Conservation (phyloP, 306 rosid genomes). For the Dryas octopetala region DNA sequence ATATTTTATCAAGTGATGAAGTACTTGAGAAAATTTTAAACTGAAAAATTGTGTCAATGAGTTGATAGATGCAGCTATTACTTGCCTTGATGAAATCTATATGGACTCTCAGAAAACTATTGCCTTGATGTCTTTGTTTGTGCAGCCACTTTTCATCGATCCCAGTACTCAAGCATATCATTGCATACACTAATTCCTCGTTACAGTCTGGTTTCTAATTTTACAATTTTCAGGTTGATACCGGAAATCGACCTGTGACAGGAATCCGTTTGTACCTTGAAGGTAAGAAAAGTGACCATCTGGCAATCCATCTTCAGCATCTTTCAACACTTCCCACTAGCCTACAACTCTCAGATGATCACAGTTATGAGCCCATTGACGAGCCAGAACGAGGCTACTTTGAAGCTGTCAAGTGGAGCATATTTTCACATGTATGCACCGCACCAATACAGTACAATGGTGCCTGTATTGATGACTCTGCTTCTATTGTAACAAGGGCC, state of each 20-base stretch:
- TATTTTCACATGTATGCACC: constrained; percentile 84
- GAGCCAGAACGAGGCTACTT: constrained; percentile 57
- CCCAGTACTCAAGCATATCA: neutral
- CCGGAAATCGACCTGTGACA: constrained; percentile 73
- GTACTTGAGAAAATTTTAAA: neutral
- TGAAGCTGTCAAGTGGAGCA: constrained; percentile 72
- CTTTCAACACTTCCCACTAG: constrained; percentile 62
- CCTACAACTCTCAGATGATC: constrained; percentile 60
- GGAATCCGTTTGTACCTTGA: constrained; percentile 79
- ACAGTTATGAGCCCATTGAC: constrained; percentile 42
- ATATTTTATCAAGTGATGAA: neutral
- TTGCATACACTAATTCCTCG: neutral
- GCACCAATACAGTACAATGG: constrained; percentile 66
- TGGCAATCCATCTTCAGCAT: constrained; percentile 90
- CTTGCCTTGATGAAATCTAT: neutral
- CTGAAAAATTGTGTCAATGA: constrained; percentile 4
- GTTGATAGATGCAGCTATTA: neutral
- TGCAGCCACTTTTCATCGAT: neutral
- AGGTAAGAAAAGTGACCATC: constrained; percentile 69
- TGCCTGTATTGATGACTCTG: constrained; percentile 54
- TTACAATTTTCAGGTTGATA: constrained; percentile 55
- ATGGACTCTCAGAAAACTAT: neutral
- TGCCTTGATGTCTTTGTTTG: neutral
- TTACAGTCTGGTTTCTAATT: constrained; percentile 20
- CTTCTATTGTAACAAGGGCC: constrained; percentile 77